Percentiles rank a stretch among this genome's conserved stretches.
phyloP scores from a whole-genome alignment of 1,284 basidiomycete genomes.

The Heterobasidion irregulare region DNA sequence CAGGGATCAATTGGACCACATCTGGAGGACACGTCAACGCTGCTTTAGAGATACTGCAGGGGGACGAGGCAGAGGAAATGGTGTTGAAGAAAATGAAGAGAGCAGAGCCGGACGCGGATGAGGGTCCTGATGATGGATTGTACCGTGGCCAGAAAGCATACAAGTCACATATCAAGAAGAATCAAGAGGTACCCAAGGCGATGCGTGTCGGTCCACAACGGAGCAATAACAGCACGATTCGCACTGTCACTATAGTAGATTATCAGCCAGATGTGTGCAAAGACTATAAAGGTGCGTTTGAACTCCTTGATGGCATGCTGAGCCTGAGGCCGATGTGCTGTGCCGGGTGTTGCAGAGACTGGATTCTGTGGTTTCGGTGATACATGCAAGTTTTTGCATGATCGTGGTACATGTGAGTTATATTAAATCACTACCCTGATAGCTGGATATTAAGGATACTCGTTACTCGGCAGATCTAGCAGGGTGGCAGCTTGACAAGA shows the following conservation, averaged over 20 bases:
- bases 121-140: constrained; percentile 74
- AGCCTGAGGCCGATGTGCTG: constrained; percentile 12
- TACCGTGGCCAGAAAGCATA: constrained; percentile 86
- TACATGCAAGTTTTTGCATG: constrained; percentile 94
- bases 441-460: not conserved
- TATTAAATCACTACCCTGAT: constrained; percentile 8
- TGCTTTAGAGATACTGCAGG: constrained; percentile 65
- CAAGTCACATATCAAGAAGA: constrained; percentile 76
- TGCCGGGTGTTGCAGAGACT: constrained; percentile 57
- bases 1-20: constrained; percentile 74
- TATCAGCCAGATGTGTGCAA: constrained; percentile 99
- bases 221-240: constrained; percentile 74
- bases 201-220: constrained; percentile 87
- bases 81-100: constrained; percentile 51
- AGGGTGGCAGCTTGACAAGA: constrained; percentile 95
- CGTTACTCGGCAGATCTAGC: constrained; percentile 65
- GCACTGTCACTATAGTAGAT: constrained; percentile 92
- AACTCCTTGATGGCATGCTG: constrained; percentile 1
- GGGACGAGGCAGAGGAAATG: constrained; percentile 73
- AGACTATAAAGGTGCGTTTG: constrained; percentile 86
- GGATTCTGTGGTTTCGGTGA: constrained; percentile 99
- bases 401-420: constrained; percentile 74
- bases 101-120: constrained; percentile 45
- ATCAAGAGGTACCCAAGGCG: constrained; percentile 75
- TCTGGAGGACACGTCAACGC: constrained; percentile 60